A percentile compares a stretch with the other conserved stretches of the same genome.
Evolutionary conservation across 1,284 basidiomycete species (phyloP).

Genomic region (Puccinia horiana): DNA sequence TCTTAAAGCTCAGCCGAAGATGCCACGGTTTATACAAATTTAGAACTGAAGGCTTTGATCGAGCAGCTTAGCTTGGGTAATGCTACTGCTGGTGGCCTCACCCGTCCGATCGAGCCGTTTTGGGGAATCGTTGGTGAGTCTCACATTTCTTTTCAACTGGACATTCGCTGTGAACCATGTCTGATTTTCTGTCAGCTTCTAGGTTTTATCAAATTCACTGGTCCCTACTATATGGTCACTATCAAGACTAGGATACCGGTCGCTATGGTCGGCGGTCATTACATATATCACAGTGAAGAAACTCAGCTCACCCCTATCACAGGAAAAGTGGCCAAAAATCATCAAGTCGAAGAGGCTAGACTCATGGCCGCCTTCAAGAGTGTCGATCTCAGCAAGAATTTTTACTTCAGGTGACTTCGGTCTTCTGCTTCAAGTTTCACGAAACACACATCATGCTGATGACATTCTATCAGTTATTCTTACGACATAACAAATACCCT

Average conservation of each 20-base stretch:
- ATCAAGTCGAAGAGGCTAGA: conserved; percentile 57
- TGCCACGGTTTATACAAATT: conserved; percentile 78
- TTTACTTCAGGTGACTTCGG: conserved; percentile 85
- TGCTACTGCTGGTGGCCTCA: conserved; percentile 73
- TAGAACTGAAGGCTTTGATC: conserved; percentile 83
- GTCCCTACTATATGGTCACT: conserved; percentile 58
- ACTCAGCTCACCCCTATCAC: conserved; percentile 78
- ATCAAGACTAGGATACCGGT: conserved; percentile 82
- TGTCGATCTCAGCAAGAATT: conserved; percentile 97
- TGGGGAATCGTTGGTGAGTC: conserved; percentile 25
- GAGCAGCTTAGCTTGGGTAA: conserved; percentile 87
- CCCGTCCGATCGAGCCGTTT: conserved; percentile 52
- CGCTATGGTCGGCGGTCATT: conserved; percentile 91
- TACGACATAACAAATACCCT: conserved; percentile 95
- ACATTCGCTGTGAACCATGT: conserved; percentile 54
- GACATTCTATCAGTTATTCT: conserved; percentile 70
- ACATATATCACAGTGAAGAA: conserved; percentile 93
- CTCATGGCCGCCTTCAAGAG: conserved; percentile 91
- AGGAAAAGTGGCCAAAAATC: conserved; percentile 62
- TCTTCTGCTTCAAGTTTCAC: conserved; percentile 38
- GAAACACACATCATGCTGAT: neutral
- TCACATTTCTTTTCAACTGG: conserved; percentile 50
- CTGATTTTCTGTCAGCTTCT: conserved; percentile 61
- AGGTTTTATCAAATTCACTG: conserved; percentile 59
- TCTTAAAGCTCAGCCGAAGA: conserved; percentile 69